phyloP scores from a whole-genome alignment of 2,329 filamentous ascomycete genomes.

The Lachnellula cervina region DNA sequence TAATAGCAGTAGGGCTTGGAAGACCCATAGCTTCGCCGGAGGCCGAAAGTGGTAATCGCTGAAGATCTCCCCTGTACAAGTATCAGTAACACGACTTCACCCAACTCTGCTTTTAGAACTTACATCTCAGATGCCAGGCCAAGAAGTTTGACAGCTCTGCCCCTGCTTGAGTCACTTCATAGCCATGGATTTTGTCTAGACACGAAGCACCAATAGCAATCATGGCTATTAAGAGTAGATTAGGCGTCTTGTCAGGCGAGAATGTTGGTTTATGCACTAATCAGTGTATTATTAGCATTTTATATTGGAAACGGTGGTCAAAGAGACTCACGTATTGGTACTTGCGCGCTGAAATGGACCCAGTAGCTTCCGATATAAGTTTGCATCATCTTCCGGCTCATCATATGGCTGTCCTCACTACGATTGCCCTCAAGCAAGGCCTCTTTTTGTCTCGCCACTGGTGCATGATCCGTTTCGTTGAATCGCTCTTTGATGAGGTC shows the following conservation, averaged over 20 bases:
- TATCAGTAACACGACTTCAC: slow-evolving; percentile 41
- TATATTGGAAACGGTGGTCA: neutral
- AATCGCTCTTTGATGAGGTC: slow-evolving; percentile 78
- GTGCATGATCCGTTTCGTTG: slow-evolving; percentile 71
- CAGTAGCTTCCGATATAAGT: slow-evolving; percentile 91
- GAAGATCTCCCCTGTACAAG: slow-evolving; percentile 66
- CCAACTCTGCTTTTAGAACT: neutral
- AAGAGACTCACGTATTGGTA: slow-evolving; percentile 60
- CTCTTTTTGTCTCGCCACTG: slow-evolving; percentile 69
- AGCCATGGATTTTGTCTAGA: slow-evolving; percentile 75
- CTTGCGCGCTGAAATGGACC: slow-evolving; percentile 88
- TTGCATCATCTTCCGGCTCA: slow-evolving; percentile 94
- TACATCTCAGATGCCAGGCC: slow-evolving; percentile 87
- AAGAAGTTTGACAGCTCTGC: slow-evolving; percentile 83
- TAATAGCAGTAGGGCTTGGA: slow-evolving; percentile 82
- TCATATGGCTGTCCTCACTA: slow-evolving; percentile 56
- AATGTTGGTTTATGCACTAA: slow-evolving; percentile 85
- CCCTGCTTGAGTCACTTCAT: slow-evolving; percentile 68
- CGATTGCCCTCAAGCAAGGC: slow-evolving; percentile 74
- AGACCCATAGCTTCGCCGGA: slow-evolving; percentile 92
- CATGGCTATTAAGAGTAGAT: slow-evolving; percentile 77
- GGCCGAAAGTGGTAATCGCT: slow-evolving; percentile 86
- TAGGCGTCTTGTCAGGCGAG: slow-evolving; percentile 78
- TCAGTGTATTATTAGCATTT: slow-evolving; percentile 10
- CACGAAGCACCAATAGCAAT: slow-evolving; percentile 91